Evolutionary conservation across 1,139 yeast species (phyloP), one percentile per base, ranked within the genome.

Genomic region (Lodderomyces elongisporus): DNA sequence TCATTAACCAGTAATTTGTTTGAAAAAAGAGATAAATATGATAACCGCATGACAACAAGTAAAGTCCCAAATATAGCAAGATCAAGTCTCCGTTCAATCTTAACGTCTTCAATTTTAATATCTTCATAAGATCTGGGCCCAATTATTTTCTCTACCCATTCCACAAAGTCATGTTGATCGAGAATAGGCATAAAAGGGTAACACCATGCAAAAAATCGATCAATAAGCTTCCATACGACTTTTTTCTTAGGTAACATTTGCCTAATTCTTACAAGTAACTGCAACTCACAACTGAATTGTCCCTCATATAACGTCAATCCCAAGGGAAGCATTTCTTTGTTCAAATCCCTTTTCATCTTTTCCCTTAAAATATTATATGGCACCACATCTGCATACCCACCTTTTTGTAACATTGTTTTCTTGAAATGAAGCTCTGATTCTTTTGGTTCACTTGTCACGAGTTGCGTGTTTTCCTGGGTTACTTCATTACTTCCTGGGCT

Each of bases 181-280:
- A 65, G 28, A 34, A 54, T 59, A 12, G 72, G 70, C 51, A 58
- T 48, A 35, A 57, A 63, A 8, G 69, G 63, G 40, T 62, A 65
- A 8, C 64, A 34, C 32, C 47, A 48, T 4, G 37, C 33, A 41
- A 66, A 66, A 40, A 51, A 66, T 9, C 61, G 45, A 23, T 49
- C 43, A 15, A 65, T 37, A 18, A 62, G 51, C 22, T 50, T 51
- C 68, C 66, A 60, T 14, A 60, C 43, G 2, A 58, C 62, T 35
- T 48, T 54, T 30, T 48, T 49, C 14, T 51, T 51, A 1, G 72
- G 72, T 10, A 66, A 41, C 14, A 56, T 51, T 10, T 53, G 44
- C 32, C 52, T 55, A 25, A 64, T 56, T 35, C 54, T 54, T 34
- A 56, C 64, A 18, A 60, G 48, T 5, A 65, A 46, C 35, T 58